Evolutionary conservation across 257 asterid species (phyloP).

Genomic region (Nicotiana sylvestris): DNA sequence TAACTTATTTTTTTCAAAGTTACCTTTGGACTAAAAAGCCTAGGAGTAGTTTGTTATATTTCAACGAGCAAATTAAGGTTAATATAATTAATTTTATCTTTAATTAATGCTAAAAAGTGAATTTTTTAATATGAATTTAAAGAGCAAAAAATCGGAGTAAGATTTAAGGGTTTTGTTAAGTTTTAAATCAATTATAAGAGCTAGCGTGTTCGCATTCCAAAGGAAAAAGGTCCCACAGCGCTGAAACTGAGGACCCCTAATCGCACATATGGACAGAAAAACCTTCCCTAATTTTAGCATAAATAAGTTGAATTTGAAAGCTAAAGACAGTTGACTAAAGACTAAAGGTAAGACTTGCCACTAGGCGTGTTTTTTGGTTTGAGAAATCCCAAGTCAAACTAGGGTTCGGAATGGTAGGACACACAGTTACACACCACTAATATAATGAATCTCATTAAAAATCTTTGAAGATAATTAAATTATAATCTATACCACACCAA

Average conservation of each 20-base stretch:
- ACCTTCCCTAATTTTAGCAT: background rate
- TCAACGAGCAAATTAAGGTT: too few relatives aligned
- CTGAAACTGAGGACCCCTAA: background rate
- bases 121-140: too few relatives aligned
- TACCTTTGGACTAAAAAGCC: too few relatives aligned
- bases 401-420: background rate
- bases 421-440: background rate
- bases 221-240: background rate
- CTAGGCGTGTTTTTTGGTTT: background rate
- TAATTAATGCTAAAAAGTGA: too few relatives aligned
- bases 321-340: too few relatives aligned
- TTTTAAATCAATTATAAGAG: too few relatives aligned
- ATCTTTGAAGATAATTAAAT: background rate
- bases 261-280: background rate
- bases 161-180: background rate
- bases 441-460: background rate
- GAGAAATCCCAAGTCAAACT: conserved; percentile 8
- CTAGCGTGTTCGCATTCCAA: background rate
- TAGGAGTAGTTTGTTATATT: too few relatives aligned
- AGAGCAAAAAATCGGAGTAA: too few relatives aligned
- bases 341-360: background rate
- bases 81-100: too few relatives aligned
- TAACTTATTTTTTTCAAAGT: too few relatives aligned
- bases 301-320: too few relatives aligned
- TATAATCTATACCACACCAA: background rate